phyloP scores from a whole-genome alignment of 768 basidiomycete genomes.

The Boletus rufocinnamomeus region DNA sequence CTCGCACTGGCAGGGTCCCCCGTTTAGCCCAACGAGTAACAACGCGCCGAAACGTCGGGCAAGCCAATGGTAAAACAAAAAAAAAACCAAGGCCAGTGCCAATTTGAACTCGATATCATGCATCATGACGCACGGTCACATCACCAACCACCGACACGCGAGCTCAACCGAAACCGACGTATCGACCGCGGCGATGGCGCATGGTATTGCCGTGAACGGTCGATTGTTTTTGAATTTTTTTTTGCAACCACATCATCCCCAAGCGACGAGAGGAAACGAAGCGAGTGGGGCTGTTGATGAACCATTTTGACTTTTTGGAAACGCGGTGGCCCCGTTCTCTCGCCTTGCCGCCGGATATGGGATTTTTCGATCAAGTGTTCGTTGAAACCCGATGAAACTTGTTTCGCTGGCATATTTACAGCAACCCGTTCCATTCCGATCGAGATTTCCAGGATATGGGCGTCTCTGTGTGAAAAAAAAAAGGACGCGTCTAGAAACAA shows the following conservation, averaged over 20 bases:
- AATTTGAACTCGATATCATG: neutral
- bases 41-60: no score
- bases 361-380: neutral
- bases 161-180: neutral
- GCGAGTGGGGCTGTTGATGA: neutral
- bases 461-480: neutral
- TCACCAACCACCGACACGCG: neutral
- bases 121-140: neutral
- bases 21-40: no score
- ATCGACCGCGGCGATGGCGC: no score
- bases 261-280: neutral
- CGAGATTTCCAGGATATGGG: neutral
- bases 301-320: neutral
- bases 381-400: slow-evolving; percentile 4
- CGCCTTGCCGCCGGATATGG: neutral
- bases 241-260: neutral
- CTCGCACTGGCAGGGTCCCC: no score
- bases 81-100: neutral
- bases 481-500: neutral
- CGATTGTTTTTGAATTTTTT: no score
- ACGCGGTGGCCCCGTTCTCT: neutral
- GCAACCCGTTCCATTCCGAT: slow-evolving; percentile 15
- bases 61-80: no score
- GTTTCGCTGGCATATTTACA: slow-evolving; percentile 1
- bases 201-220: neutral